Percentiles rank a stretch among this genome's conserved stretches.
These are phyloP conservation scores for Ophiocordyceps camponoti-leonardi DNA, from an alignment of 2,329 filamentous ascomycete species.

Conservation along the genomic window DNA sequence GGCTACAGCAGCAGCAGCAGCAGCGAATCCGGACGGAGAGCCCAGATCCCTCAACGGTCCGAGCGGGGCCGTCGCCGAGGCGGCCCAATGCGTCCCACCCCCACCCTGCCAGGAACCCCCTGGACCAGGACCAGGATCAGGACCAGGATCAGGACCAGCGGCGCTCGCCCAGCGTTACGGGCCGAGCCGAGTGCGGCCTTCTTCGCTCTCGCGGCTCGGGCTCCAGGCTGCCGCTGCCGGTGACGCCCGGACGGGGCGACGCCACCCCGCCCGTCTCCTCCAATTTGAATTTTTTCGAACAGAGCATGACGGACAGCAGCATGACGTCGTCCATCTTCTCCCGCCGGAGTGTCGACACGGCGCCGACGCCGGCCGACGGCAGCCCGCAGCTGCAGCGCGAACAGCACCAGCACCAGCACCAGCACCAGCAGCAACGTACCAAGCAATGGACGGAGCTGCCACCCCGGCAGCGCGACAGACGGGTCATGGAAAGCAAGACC, in stretches of 20 bases:
- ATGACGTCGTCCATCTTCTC: constrained; percentile 24
- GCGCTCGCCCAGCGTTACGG: constrained; percentile 11
- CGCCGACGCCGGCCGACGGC: constrained; percentile 12
- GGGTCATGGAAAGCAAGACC: constrained; percentile 5
- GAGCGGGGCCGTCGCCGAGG: too few species aligned
- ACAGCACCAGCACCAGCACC: too few species aligned
- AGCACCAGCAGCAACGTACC: constrained; percentile 1
- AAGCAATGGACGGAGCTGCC: constrained; percentile 10
- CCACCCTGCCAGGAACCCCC: neutral
- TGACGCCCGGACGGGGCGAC: constrained; percentile 18
- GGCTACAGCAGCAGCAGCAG: neutral
- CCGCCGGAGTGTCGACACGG: constrained; percentile 16
- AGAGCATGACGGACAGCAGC: constrained; percentile 24
- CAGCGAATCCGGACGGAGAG: neutral
- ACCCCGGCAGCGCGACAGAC: neutral
- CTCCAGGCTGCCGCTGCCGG: constrained; percentile 20
- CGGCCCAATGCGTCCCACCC: too few species aligned
- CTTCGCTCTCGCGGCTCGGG: constrained; percentile 18
- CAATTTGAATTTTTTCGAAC: constrained; percentile 13
- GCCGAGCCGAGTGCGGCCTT: constrained; percentile 9
- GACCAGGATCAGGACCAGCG: neutral
- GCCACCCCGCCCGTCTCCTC: constrained; percentile 12
- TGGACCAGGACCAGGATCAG: too few species aligned
- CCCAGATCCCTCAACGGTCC: neutral
- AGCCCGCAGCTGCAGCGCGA: constrained; percentile 12